phyloP scores from a whole-genome alignment of 2,329 filamentous ascomycete species.

The Hysterium pulicare region DNA sequence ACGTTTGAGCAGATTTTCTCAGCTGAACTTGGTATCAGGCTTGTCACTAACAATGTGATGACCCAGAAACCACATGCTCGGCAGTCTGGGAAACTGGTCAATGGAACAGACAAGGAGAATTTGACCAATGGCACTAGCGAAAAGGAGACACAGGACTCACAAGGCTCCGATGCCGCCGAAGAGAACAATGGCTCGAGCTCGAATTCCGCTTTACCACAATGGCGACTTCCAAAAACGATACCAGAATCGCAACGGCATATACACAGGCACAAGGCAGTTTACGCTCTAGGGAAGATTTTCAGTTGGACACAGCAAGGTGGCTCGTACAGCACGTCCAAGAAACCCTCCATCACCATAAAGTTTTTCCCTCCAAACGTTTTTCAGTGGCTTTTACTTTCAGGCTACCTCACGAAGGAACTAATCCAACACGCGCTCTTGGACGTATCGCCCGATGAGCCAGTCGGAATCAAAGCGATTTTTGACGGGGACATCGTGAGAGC shows the following conservation, averaged over 20 bases:
- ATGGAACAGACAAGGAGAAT: conserved; percentile 1
- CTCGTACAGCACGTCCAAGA: too few relatives aligned
- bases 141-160: conserved; percentile 8
- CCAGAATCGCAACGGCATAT: conserved; percentile 50
- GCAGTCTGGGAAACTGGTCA: conserved; percentile 9
- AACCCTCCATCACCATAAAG: conserved; percentile 32
- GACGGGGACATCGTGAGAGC: conserved; percentile 61
- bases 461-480: conserved; percentile 46
- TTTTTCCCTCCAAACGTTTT: conserved; percentile 53
- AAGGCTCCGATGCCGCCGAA: background rate
- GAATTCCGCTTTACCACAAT: conserved; percentile 39
- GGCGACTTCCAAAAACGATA: conserved; percentile 40
- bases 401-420: conserved; percentile 45
- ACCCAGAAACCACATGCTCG: too few relatives aligned
- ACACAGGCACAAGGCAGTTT: conserved; percentile 64
- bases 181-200: background rate
- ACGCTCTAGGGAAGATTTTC: conserved; percentile 50
- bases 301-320: conserved; percentile 11
- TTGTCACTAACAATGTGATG: too few relatives aligned
- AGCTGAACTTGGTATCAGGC: conserved; percentile 32
- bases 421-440: conserved; percentile 41
- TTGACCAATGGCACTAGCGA: conserved; percentile 7
- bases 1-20: conserved; percentile 43
- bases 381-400: conserved; percentile 59
- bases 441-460: conserved; percentile 38